A percentile compares a stretch with the other conserved stretches of the same genome.
phyloP scores from a whole-genome alignment of 306 rosid species.

The Casuarina equisetifolia region DNA sequence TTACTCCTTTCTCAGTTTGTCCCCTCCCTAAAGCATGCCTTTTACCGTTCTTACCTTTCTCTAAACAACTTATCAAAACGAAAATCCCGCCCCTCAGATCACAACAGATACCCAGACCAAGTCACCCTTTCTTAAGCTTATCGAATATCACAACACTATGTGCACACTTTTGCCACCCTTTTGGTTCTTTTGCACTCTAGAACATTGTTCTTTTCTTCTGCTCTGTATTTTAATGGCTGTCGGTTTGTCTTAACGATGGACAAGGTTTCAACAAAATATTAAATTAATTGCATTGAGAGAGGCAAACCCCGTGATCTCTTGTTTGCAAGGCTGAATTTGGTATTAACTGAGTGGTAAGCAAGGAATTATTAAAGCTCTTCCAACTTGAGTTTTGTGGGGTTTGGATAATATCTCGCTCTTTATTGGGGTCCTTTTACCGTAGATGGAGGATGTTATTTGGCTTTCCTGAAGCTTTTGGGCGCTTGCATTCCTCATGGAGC shows the following conservation, averaged over 20 bases:
- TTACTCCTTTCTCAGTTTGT: not conserved
- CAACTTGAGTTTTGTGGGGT: conserved; percentile 29
- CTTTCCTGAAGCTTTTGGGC: conserved; percentile 37
- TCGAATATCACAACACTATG: conserved; percentile 20
- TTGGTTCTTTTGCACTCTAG: conserved; percentile 26
- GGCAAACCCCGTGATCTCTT: conserved; percentile 47
- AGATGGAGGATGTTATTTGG: conserved; percentile 45
- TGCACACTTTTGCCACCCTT: conserved; percentile 34
- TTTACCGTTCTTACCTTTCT: not conserved
- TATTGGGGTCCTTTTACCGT: conserved; percentile 24
- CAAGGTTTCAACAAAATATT: conserved; percentile 23
- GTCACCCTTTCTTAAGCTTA: conserved; percentile 23
- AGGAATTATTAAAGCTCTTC: conserved; percentile 49
- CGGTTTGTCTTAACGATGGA: conserved; percentile 24
- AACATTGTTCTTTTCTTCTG: conserved; percentile 47
- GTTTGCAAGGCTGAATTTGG: conserved; percentile 59
- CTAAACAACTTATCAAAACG: not conserved
- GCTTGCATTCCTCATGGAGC: conserved; percentile 68
- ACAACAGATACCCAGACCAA: conserved; percentile 17
- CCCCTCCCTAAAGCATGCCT: not conserved
- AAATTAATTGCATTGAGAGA: conserved; percentile 24
- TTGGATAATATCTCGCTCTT: conserved; percentile 33
- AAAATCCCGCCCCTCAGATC: conserved; percentile 8
- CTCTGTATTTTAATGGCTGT: conserved; percentile 25
- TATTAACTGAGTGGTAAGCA: conserved; percentile 50